Conservation (phyloP, 2,329 filamentous ascomycete genomes). For the Fonsecaea monophora region DNA sequence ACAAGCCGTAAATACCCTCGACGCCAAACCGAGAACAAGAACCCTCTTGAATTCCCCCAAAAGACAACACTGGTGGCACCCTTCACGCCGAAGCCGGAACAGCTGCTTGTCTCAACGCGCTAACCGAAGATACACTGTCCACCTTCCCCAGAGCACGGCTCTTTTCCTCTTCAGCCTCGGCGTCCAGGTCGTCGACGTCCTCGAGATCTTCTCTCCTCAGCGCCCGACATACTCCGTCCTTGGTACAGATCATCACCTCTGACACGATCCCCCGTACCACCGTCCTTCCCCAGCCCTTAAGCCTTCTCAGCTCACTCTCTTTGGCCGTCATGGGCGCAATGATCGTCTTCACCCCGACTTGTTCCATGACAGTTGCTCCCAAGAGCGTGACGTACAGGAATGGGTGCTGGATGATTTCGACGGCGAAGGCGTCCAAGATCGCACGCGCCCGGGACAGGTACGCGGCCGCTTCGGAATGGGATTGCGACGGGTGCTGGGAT, state of each 20-base stretch:
- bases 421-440: conserved; percentile 84
- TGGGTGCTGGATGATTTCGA: conserved; percentile 89
- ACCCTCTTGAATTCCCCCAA: not conserved
- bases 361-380: conserved; percentile 73
- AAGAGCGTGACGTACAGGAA: conserved; percentile 88
- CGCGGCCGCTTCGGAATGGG: conserved; percentile 49
- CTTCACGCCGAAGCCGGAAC: conserved; percentile 2
- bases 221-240: conserved; percentile 32
- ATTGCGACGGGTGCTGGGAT: conserved; percentile 53
- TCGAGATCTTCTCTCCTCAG: conserved; percentile 38
- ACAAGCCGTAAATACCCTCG: not conserved
- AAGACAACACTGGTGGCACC: not conserved
- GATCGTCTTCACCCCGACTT: conserved; percentile 70
- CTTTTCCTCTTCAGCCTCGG: conserved; percentile 21
- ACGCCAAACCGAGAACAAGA: not conserved
- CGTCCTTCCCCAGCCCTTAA: conserved; percentile 39
- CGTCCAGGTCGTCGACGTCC: conserved; percentile 32
- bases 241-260: conserved; percentile 39
- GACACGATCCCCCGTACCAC: conserved; percentile 34
- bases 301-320: conserved; percentile 30
- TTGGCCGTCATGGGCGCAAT: conserved; percentile 49
- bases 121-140: not conserved
- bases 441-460: conserved; percentile 62
- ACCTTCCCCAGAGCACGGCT: not conserved
- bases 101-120: conserved; percentile 5